Conservation (phyloP, 176 grass and related monocot species). For the Cenchrus americanus region DNA sequence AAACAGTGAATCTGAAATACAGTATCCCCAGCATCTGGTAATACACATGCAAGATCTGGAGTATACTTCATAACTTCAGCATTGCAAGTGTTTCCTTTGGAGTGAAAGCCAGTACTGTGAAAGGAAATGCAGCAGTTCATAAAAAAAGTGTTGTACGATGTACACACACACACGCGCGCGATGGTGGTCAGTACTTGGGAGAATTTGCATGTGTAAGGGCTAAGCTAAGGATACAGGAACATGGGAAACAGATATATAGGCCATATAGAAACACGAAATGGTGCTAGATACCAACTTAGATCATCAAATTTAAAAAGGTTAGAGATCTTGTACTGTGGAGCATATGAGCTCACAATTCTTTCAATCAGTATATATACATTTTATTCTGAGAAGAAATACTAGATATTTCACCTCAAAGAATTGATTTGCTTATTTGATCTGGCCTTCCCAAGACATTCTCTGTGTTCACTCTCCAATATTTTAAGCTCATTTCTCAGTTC, state of each 20-base stretch:
- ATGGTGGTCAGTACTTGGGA: not conserved
- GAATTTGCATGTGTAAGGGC: not conserved
- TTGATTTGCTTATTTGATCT: constrained; percentile 61
- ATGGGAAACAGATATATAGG: not conserved
- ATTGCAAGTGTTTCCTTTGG: constrained; percentile 13
- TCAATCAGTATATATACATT: constrained; percentile 22
- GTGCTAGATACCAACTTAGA: constrained; percentile 6
- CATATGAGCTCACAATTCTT: not conserved
- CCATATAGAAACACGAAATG: constrained; percentile 1
- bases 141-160: constrained; percentile 15
- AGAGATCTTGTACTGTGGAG: constrained; percentile 11
- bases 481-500: constrained; percentile 70
- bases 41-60: not conserved
- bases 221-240: not conserved
- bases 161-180: not conserved
- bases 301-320: constrained; percentile 19
- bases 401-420: constrained; percentile 50
- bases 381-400: not conserved
- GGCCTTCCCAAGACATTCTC: constrained; percentile 55
- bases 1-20: constrained; percentile 69
- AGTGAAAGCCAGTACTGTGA: constrained; percentile 20
- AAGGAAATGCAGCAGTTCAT: constrained; percentile 9
- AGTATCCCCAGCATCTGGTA: constrained; percentile 45
- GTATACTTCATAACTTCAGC: constrained; percentile 30
- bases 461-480: constrained; percentile 60